Evolutionary conservation across 768 basidiomycete species (phyloP).

Genomic region (Leucogyrophana mollusca): DNA sequence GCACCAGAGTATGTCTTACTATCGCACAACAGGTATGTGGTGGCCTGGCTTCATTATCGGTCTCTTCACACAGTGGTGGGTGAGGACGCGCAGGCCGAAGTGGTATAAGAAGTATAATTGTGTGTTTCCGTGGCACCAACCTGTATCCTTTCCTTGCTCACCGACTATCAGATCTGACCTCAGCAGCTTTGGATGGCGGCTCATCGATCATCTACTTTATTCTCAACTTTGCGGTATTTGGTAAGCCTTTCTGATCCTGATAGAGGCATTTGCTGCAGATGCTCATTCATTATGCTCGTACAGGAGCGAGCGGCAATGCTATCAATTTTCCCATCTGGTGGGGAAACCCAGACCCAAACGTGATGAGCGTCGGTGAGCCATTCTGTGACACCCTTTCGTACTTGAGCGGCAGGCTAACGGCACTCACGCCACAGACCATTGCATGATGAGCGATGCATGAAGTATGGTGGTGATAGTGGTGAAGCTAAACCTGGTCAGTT

Average conservation of each 20-base stretch:
- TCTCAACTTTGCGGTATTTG: conserved; percentile 35
- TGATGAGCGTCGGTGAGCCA: conserved; percentile 12
- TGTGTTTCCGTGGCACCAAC: background rate
- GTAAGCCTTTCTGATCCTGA: conserved; percentile 9
- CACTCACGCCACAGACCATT: conserved; percentile 1
- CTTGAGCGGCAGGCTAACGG: background rate
- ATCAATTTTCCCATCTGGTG: conserved; percentile 49
- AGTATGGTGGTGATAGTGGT: background rate
- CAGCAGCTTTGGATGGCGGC: conserved; percentile 50
- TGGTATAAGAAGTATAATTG: conserved; percentile 46
- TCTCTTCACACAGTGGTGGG: conserved; percentile 47
- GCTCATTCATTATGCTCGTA: conserved; percentile 30
- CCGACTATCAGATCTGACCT: conserved; percentile 34
- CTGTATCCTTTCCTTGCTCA: background rate
- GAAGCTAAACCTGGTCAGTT: no score
- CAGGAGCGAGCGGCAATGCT: conserved; percentile 40
- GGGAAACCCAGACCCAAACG: conserved; percentile 23
- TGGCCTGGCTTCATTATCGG: conserved; percentile 55
- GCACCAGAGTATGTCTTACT: background rate
- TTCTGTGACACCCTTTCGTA: background rate
- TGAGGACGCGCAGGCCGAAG: conserved; percentile 38
- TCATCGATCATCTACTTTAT: conserved; percentile 50
- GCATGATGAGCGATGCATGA: conserved; percentile 3
- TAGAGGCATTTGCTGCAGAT: background rate
- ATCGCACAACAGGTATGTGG: conserved; percentile 30